A percentile compares a stretch with the other conserved stretches of the same genome.
These are phyloP conservation scores for Zygoascus bituminiphila DNA, from an alignment of 805 yeast genomes.

Conservation along the genomic window DNA sequence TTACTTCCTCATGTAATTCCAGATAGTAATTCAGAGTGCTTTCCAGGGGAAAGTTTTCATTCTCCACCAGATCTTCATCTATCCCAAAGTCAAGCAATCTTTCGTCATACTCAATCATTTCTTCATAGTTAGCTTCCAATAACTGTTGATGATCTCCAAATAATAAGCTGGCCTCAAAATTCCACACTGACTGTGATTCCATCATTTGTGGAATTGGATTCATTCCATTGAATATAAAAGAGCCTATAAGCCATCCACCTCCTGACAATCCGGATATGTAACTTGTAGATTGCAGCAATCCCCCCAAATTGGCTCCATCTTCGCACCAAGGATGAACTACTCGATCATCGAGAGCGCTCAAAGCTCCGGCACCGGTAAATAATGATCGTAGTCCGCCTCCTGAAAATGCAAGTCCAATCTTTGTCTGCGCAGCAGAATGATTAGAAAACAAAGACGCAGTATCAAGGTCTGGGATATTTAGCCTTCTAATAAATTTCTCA, in stretches of 20 bases:
- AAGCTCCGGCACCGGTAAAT: slow-evolving; percentile 72
- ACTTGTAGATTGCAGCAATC: slow-evolving; percentile 57
- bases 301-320: slow-evolving; percentile 35
- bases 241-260: slow-evolving; percentile 75
- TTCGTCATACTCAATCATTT: neutral
- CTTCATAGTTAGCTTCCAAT: neutral
- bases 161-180: slow-evolving; percentile 51
- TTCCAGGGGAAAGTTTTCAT: slow-evolving; percentile 16
- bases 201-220: slow-evolving; percentile 55
- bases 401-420: slow-evolving; percentile 45
- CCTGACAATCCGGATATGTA: slow-evolving; percentile 75
- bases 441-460: slow-evolving; percentile 17
- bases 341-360: slow-evolving; percentile 71
- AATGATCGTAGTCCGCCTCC: slow-evolving; percentile 94
- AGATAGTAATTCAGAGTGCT: slow-evolving; percentile 5
- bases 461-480: slow-evolving; percentile 42
- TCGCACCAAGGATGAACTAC: neutral
- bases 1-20: slow-evolving; percentile 9
- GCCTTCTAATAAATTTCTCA: slow-evolving; percentile 35
- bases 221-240: slow-evolving; percentile 60
- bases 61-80: slow-evolving; percentile 37
- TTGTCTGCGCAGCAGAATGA: slow-evolving; percentile 10
- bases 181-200: slow-evolving; percentile 48
- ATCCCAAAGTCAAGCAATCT: neutral
- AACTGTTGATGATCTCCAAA: slow-evolving; percentile 2